Evolutionary conservation across 352 stramenopile species (phyloP), one percentile per base, ranked within the genome.

Genomic region (Globisporangium nagaii): DNA sequence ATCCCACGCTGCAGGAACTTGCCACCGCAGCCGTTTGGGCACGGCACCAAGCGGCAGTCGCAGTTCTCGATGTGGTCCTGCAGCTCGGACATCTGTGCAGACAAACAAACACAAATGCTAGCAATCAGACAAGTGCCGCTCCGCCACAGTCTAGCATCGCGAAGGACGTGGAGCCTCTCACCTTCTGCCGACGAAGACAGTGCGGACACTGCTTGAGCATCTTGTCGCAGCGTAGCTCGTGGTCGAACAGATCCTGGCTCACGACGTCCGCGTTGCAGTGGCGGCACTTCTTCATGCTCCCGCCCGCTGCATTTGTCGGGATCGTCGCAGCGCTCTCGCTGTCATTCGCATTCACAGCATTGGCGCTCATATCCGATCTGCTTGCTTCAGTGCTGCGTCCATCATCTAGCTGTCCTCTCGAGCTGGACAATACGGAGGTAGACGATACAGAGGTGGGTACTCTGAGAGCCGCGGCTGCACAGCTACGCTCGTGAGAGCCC

Each of bases 161-260:
- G 4, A 24, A 24, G 3, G 9, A 31, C 24, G 27, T 2, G 34
- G 27, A 15, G 20, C 15, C 8, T 27, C 37, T 1, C 51, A 90
- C 78, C 58, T 89, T 90, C 48, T 90, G 83, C 2, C 83, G 79
- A 24, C 80, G 78, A 11, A 93, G 63, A 28, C 83, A 93, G 56
- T 93, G 83, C 0, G 83, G 79, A 53, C 83, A 93, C 53, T 93
- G 83, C 64, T 93, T 93, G 12, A 93, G 60, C 36, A 89, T 68
- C 55, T 90, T 85, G 30, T 89, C 79, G 45, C 83, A 93, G n/a
- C 66, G 72, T 1, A 84, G 60, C 58, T 93, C 83, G 53, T 93
- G 83, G 12, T 88, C 78, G 22, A 84, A 60, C 4, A 90, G 60
- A 5, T 89, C 80, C 6, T 62, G 30, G 4, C 58, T 60, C 3